A percentile compares a stretch with the other conserved stretches of the same genome.
Conservation (phyloP, 306 rosid genomes). For the Biancaea sappan region DNA sequence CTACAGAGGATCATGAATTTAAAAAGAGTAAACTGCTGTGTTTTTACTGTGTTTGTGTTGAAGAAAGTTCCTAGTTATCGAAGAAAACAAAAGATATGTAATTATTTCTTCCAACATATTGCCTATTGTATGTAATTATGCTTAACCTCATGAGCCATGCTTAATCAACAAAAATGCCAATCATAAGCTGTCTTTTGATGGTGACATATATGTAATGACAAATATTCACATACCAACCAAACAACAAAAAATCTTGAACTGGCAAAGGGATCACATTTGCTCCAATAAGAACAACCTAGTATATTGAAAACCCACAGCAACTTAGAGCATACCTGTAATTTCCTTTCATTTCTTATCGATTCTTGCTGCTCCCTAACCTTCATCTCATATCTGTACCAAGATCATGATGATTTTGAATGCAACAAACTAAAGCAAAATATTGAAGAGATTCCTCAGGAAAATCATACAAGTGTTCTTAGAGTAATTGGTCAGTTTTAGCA, state of each 20-base stretch:
- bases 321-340: constrained; percentile 63
- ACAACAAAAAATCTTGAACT: constrained; percentile 15
- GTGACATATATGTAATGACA: neutral
- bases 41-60: constrained; percentile 19
- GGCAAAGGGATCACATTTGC: constrained; percentile 6
- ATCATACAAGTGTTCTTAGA: neutral
- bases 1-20: no score
- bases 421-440: constrained; percentile 19
- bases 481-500: constrained; percentile 27
- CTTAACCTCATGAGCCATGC: neutral
- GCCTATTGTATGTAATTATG: constrained; percentile 3
- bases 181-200: constrained; percentile 19
- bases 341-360: constrained; percentile 75
- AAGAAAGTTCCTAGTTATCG: neutral
- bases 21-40: no score
- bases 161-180: neutral
- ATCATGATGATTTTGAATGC: constrained; percentile 34
- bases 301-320: constrained; percentile 25
- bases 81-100: constrained; percentile 1
- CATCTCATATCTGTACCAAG: constrained; percentile 76
- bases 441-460: constrained; percentile 23
- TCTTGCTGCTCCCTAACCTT: constrained; percentile 95
- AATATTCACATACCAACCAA: neutral
- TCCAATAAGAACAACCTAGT: constrained; percentile 5
- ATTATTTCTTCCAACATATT: constrained; percentile 16